Base-by-base conservation (phyloP, 1,139 yeast species). In the Blastobotrys niveus region DNA sequence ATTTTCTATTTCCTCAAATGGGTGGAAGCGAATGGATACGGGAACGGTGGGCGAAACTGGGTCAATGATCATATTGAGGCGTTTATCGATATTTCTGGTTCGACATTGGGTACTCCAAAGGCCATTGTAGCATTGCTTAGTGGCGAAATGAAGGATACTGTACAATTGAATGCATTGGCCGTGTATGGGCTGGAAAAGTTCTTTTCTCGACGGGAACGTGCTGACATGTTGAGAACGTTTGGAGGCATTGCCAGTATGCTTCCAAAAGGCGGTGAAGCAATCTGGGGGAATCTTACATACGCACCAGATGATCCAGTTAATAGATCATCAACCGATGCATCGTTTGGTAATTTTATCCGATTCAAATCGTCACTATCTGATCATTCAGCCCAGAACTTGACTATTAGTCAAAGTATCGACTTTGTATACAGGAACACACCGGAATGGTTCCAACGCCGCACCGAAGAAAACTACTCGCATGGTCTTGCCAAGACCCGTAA, bases 91-190 rank as follows among this genome's bases (percentile, higher is more conserved):
- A 83, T 93, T 46, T 79, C 95, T 15, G 98, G 98, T 0, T 81
- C 94, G 5, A 66, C 79, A 45, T 70, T 91, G 46, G 98, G 98
- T 2, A 88, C 97, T 0, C 98, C 98, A 1, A 91, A 91, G 63
- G 83, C 95, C 0, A 77, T 88, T 26, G 88, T 95, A 0, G 96
- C 96, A 0, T 69, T 91, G 49, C 66, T 93, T 18, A 86, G 96
- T 17, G 98, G 98, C 21, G 98, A 91, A 66, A 91, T 93, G 98
- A 86, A 82, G 63, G 98, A 91, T 61, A 91, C 98, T 0, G 94
- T 93, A 22, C 96, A 91, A 58, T 71, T 91, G 61, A 91, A 91
- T 62, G 82, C 94, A 1, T 68, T 91, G 52, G 98, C 98, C 0
- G 88, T 89, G 50, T 87, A 87, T 58, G 98, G 97, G 1, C 72